These are phyloP conservation scores for Zizania latifolia DNA, from an alignment of 176 grass and related monocot genomes.

Conservation along the genomic window DNA sequence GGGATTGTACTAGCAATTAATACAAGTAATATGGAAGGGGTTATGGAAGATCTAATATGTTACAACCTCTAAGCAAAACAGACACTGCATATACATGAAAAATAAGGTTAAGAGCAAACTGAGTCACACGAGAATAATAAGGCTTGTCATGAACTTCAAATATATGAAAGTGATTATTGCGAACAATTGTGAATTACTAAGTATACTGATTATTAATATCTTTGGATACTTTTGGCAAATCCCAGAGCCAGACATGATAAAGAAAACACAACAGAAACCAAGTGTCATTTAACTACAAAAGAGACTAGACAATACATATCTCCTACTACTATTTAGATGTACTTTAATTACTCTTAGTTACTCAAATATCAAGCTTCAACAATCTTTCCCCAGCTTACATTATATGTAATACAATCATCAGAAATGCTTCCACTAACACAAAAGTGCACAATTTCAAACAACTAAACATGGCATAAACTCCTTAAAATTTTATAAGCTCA, in stretches of 20 bases:
- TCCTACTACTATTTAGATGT: neutral
- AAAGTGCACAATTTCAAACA: neutral
- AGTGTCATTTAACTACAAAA: neutral
- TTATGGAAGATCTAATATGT: neutral
- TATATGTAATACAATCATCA: conserved; percentile 2
- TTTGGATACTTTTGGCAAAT: neutral
- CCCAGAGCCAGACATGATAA: neutral
- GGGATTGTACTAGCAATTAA: neutral
- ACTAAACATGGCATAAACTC: neutral
- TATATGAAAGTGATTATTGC: neutral
- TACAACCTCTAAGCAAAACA: neutral
- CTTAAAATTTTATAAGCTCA: neutral
- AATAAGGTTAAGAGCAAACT: neutral
- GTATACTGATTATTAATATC: neutral
- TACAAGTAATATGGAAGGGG: neutral
- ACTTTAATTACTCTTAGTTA: neutral
- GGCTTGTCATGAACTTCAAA: neutral
- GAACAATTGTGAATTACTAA: neutral
- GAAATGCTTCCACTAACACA: neutral
- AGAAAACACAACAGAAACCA: neutral
- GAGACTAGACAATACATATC: neutral
- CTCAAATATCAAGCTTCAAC: neutral
- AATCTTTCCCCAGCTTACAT: neutral
- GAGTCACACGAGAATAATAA: neutral
- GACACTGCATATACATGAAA: neutral